Base-by-base conservation (phyloP, 2,329 filamentous ascomycete species). In the Tolypocladium inflatum region DNA sequence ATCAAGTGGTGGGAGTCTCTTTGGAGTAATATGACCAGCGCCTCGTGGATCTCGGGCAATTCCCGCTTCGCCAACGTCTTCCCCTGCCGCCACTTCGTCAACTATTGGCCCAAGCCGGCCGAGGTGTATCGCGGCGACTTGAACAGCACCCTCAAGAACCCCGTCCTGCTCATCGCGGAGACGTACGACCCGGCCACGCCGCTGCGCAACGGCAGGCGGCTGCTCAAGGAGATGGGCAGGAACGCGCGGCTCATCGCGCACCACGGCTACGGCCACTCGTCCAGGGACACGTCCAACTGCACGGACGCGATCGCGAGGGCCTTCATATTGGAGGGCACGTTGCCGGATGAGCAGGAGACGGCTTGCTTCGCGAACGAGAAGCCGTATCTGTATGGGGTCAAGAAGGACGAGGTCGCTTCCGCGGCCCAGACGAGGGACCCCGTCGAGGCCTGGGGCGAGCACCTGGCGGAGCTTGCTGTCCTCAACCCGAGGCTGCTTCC, bases 121-220 rank as follows among this genome's bases (percentile, higher is more conserved):
- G 78, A 78, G 57, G 76, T 78, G 6, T 80, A 74, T 61, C 74
- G 77, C 4, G 78, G 77, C 15, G 71, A 74, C 53, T 65, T 80
- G 35, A 76, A 78, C 64, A 63, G 71, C 54, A 74, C 74, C 0
- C 71, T 80, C 10, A 72, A 69, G 30, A 62, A 76, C 57, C 77
- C 78, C 0, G 66, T 80, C 2, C 63, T 80, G 43, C 68, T 81
- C 43, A 74, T 80, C 43, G 76, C 78, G 1, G 76, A 77, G 68
- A 75, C 75, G 6, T 76, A 80, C 58, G 78, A 80, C 58, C 78
- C 78, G 0, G 78, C 78, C 2, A 80, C 78, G 8, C 78, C 78
- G 5, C 63, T 80, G 50, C 71, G 76, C 6, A 80, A 80, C 57
- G 78, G 77, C 1, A 67, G 76, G 15, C 66, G 77, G 33, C 67